Evolutionary conservation across 441 rosid genomes (phyloP).

Genomic region (Corymbia citriodora): DNA sequence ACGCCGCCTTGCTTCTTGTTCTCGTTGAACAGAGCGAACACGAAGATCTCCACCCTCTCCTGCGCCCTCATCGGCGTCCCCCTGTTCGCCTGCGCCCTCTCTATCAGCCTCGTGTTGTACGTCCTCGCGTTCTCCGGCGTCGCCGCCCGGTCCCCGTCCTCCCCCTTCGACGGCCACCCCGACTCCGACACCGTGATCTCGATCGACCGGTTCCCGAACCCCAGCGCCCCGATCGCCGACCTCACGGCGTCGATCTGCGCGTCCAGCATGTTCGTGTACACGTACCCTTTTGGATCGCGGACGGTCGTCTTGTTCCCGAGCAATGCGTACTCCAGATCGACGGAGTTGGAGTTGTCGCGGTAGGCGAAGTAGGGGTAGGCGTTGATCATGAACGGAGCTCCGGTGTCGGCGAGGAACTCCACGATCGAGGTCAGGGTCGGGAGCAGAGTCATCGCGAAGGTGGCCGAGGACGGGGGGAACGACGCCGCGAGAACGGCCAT

Average conservation of each 20-base stretch:
- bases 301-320: slow-evolving; percentile 41
- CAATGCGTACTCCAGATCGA: slow-evolving; percentile 43
- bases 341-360: slow-evolving; percentile 37
- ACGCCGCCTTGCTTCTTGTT: slow-evolving; percentile 46
- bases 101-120: slow-evolving; percentile 46
- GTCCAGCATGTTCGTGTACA: slow-evolving; percentile 54
- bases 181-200: slow-evolving; percentile 48
- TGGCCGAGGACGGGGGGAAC: slow-evolving; percentile 57
- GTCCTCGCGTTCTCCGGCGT: slow-evolving; percentile 42
- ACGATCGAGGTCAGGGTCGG: slow-evolving; percentile 46
- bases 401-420: slow-evolving; percentile 40
- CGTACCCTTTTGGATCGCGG: slow-evolving; percentile 46
- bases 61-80: slow-evolving; percentile 61
- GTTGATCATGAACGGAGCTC: slow-evolving; percentile 59
- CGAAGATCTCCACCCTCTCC: slow-evolving; percentile 30
- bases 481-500: slow-evolving; percentile 64
- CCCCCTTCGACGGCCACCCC: slow-evolving; percentile 72
- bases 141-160: slow-evolving; percentile 34
- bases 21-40: slow-evolving; percentile 66
- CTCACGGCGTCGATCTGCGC: slow-evolving; percentile 63
- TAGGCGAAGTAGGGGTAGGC: slow-evolving; percentile 73
- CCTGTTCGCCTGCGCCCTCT: slow-evolving; percentile 34
- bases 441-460: slow-evolving; percentile 36
- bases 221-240: slow-evolving; percentile 42
- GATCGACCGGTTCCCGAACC: slow-evolving; percentile 36